These are phyloP conservation scores for Melaleuca quinquenervia DNA, from an alignment of 345 rosid genomes.

Conservation along the genomic window DNA sequence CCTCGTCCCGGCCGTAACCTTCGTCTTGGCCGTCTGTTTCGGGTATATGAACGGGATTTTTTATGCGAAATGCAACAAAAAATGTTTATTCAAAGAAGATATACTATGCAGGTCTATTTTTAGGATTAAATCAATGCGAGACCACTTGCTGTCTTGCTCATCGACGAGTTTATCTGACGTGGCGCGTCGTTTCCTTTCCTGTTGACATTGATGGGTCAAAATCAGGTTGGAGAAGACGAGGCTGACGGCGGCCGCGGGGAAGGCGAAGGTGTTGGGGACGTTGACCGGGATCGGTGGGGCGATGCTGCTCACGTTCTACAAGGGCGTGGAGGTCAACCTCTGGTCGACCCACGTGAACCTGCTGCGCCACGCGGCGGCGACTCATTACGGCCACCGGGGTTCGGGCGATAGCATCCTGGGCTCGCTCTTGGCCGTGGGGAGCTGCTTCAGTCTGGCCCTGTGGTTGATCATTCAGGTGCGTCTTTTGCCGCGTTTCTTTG, in stretches of 20 bases:
- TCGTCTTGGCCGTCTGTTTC: background rate
- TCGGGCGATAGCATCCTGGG: background rate
- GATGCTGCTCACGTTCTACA: conserved; percentile 81
- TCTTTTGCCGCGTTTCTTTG: background rate
- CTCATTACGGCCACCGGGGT: background rate
- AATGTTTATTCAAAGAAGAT: background rate
- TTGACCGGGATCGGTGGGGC: conserved; percentile 62
- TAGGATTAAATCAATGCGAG: background rate
- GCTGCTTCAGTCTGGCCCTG: background rate
- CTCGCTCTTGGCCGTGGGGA: background rate
- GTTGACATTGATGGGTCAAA: background rate
- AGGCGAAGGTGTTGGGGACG: conserved; percentile 70
- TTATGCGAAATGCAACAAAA: background rate
- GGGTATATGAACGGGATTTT: background rate
- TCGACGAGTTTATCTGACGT: background rate
- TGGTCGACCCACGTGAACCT: background rate
- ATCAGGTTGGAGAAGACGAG: conserved; percentile 55
- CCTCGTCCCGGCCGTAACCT: background rate
- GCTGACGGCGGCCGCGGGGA: conserved; percentile 36
- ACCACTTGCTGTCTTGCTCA: background rate
- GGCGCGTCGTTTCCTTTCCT: background rate
- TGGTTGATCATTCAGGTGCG: background rate
- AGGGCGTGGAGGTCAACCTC: conserved; percentile 20
- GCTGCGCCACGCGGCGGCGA: background rate
- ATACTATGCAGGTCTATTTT: background rate